Evolutionary conservation across 208 protist genomes (phyloP).

Genomic region (Wallacemonas sp.): DNA sequence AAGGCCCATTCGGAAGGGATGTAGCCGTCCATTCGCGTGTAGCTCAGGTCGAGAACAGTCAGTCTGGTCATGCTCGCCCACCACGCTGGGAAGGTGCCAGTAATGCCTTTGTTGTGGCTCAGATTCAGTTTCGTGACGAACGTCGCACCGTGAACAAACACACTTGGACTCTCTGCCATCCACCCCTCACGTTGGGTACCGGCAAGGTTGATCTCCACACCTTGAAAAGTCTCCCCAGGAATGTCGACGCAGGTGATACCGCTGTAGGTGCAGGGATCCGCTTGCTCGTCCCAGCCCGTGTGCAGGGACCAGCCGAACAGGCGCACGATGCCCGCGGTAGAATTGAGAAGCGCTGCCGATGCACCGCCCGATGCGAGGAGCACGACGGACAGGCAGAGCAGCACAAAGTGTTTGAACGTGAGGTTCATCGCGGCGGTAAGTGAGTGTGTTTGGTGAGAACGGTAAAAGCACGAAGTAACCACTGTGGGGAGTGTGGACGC

Average conservation of each 20-base stretch:
- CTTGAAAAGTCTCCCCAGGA: not conserved
- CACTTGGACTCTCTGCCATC: not conserved
- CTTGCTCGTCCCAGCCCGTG: not conserved
- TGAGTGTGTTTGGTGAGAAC: no score
- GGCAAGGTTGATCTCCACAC: not conserved
- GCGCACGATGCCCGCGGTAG: not conserved
- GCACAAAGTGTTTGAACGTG: not conserved
- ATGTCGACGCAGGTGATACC: not conserved
- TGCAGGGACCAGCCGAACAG: not conserved
- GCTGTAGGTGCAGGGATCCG: not conserved
- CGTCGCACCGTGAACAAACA: not conserved
- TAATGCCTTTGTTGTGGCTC: constrained; percentile 13
- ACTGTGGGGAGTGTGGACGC: no score
- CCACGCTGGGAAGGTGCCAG: not conserved
- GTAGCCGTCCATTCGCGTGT: constrained; percentile 8
- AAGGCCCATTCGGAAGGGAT: constrained; percentile 17
- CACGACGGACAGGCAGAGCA: not conserved
- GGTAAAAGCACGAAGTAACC: no score
- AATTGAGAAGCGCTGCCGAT: not conserved
- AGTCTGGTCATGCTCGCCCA: constrained; percentile 10
- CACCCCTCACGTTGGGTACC: no score
- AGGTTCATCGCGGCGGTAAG: not conserved
- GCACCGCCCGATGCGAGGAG: not conserved
- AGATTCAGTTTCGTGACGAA: constrained; percentile 11
- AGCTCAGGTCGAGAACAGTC: constrained; percentile 19